A percentile compares a stretch with the other conserved stretches of the same genome.
These are phyloP conservation scores for Kodamaea kakaduensis DNA, from an alignment of 805 yeast genomes.

Conservation along the genomic window DNA sequence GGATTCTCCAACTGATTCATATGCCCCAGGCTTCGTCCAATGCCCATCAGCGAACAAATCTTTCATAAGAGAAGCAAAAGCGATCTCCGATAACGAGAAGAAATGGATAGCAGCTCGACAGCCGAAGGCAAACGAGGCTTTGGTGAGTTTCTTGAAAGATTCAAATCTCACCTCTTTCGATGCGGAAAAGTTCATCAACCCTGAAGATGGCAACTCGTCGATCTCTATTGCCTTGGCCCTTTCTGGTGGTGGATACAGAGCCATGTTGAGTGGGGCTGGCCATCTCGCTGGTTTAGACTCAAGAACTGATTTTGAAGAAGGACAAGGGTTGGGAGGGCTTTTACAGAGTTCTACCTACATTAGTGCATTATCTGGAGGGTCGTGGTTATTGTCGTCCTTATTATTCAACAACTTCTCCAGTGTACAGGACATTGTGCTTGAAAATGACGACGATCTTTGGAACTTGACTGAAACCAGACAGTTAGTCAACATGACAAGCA, in stretches of 20 bases:
- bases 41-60: conserved; percentile 21
- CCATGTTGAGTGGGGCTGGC: conserved; percentile 76
- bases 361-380: conserved; percentile 79
- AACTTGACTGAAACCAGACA: conserved; percentile 28
- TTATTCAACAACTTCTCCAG: conserved; percentile 70
- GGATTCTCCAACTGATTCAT: conserved; percentile 9
- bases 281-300: conserved; percentile 74
- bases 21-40: conserved; percentile 28
- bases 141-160: conserved; percentile 19
- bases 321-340: conserved; percentile 64
- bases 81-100: conserved; percentile 22
- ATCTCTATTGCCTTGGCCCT: conserved; percentile 32
- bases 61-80: conserved; percentile 24
- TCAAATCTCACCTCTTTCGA: conserved; percentile 22
- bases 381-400: conserved; percentile 73
- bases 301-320: conserved; percentile 52
- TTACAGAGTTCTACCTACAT: conserved; percentile 68
- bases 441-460: conserved; percentile 31
- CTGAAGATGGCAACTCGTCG: conserved; percentile 11
- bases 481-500: conserved; percentile 22
- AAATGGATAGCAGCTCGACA: conserved; percentile 24
- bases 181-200: conserved; percentile 18
- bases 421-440: conserved; percentile 50
- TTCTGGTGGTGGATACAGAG: conserved; percentile 40
- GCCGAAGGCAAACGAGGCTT: conserved; percentile 20